Conservation (phyloP, 345 rosid genomes). For the Linum usitatissimum region DNA sequence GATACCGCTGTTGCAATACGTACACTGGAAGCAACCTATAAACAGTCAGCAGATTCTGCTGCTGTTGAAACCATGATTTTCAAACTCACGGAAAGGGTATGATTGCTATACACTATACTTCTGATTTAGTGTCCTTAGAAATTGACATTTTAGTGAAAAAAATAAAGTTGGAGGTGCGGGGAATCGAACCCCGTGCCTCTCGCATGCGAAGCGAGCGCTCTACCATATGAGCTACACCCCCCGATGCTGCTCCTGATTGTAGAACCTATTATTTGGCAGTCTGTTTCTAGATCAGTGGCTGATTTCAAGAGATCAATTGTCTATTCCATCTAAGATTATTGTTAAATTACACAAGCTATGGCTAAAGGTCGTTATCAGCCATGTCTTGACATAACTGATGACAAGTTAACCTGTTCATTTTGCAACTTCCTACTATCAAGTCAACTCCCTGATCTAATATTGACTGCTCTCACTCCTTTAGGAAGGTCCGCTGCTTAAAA, state of each 20-base stretch:
- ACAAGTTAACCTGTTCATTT: neutral
- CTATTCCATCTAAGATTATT: too few relatives aligned
- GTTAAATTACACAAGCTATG: neutral
- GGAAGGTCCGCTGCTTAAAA: constrained; percentile 92
- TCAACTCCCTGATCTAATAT: constrained; percentile 6
- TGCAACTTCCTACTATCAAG: neutral
- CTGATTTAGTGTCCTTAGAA: neutral
- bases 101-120: neutral
- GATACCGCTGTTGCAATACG: constrained; percentile 98
- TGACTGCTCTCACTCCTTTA: constrained; percentile 19
- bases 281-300: too few relatives aligned
- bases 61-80: constrained; percentile 71
- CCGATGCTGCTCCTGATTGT: neutral
- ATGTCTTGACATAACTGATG: neutral
- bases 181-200: constrained; percentile 99
- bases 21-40: constrained; percentile 90
- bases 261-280: too few relatives aligned
- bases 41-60: constrained; percentile 87
- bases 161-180: constrained; percentile 59
- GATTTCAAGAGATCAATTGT: too few relatives aligned
- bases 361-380: neutral
- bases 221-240: constrained; percentile 95
- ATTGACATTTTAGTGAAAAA: neutral
- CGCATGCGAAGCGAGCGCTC: constrained; percentile 99
- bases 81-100: constrained; percentile 78